These are phyloP conservation scores for Pythium scleroteichum DNA, from an alignment of 352 stramenopile genomes.

Conservation along the genomic window DNA sequence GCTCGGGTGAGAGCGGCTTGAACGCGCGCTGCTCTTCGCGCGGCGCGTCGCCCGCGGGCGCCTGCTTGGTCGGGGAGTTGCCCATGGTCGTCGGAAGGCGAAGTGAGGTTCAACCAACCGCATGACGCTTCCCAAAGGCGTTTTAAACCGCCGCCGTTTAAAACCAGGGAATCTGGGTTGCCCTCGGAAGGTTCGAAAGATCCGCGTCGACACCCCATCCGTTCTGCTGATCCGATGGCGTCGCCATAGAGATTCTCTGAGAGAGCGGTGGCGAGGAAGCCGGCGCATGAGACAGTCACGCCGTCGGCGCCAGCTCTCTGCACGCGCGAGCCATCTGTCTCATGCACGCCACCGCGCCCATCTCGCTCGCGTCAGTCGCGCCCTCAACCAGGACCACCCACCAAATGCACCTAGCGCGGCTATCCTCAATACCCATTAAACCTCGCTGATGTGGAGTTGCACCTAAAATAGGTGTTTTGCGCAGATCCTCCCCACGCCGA, in stretches of 20 bases:
- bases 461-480: background rate
- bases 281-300: background rate
- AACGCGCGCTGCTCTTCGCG: conserved; percentile 32
- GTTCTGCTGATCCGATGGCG: too few species aligned
- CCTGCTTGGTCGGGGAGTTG: conserved; percentile 26
- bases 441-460: background rate
- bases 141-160: conserved; percentile 6
- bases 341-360: background rate
- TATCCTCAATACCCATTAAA: background rate
- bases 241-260: too few species aligned
- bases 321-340: background rate
- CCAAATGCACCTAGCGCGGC: background rate
- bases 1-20: conserved; percentile 47
- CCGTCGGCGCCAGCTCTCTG: background rate
- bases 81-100: conserved; percentile 18
- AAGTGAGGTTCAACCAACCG: background rate
- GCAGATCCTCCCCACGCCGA: background rate
- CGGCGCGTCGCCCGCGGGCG: background rate
- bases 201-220: too few species aligned
- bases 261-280: too few species aligned
- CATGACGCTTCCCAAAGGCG: background rate
- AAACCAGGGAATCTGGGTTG: conserved; percentile 6
- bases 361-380: background rate
- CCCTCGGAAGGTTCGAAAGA: background rate
- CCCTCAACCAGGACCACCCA: background rate